Conservation (phyloP, 805 yeast genomes). For the Saturnispora halmiae region DNA sequence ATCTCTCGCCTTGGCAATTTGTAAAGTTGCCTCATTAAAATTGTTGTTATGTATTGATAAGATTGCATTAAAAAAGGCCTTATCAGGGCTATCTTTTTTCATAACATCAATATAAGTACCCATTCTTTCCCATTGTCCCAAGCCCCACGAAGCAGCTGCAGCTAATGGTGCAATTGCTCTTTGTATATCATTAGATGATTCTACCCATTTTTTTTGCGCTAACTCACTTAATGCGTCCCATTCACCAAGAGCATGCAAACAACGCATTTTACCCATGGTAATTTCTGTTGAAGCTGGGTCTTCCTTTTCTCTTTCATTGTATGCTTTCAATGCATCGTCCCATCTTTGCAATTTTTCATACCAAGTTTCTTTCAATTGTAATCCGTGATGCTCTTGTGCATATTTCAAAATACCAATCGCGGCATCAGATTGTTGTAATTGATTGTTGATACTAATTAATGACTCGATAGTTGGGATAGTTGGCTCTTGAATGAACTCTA, state of each 20-base stretch:
- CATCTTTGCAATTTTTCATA: constrained; percentile 93
- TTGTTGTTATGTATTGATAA: constrained; percentile 76
- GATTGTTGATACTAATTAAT: constrained; percentile 85
- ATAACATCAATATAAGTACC: constrained; percentile 82
- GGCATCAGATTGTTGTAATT: constrained; percentile 92
- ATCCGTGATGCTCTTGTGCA: constrained; percentile 82
- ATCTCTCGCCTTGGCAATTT: constrained; percentile 80
- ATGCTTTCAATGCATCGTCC: constrained; percentile 95
- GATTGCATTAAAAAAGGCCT: constrained; percentile 90
- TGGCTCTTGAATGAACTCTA: constrained; percentile 91
- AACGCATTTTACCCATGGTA: constrained; percentile 96
- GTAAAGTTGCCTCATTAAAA: constrained; percentile 69
- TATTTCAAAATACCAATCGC: constrained; percentile 94
- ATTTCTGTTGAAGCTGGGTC: constrained; percentile 73
- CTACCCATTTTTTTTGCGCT: constrained; percentile 79
- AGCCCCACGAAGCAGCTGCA: constrained; percentile 98
- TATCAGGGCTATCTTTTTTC: constrained; percentile 88
- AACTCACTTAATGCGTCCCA: constrained; percentile 89
- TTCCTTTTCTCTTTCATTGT: constrained; percentile 61
- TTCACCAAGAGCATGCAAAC: constrained; percentile 96
- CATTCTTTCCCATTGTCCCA: constrained; percentile 95
- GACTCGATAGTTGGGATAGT: constrained; percentile 88
- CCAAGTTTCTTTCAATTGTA: constrained; percentile 95
- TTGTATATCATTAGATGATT: constrained; percentile 60
- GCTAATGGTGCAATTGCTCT: constrained; percentile 92